phyloP scores from a whole-genome alignment of 75 land plant genomes.

The Selaginella tamariscina region DNA sequence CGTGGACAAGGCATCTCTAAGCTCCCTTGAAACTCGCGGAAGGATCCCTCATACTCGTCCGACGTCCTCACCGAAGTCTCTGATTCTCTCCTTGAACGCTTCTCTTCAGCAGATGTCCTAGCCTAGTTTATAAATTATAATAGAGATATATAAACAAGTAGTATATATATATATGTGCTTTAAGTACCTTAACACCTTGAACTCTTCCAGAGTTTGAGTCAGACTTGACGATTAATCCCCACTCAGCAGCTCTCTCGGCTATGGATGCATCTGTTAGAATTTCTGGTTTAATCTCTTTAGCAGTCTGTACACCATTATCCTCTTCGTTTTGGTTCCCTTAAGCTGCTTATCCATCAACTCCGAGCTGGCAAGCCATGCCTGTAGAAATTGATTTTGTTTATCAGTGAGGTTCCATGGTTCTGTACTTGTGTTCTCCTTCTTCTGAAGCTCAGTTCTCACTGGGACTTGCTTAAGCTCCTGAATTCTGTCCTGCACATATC shows the following conservation, averaged over 20 bases:
- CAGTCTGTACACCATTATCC: neutral
- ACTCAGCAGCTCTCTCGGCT: constrained; percentile 56
- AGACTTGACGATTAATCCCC: constrained; percentile 47
- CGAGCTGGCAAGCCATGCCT: neutral
- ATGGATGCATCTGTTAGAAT: constrained; percentile 29
- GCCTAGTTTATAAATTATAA: too few relatives aligned
- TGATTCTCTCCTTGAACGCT: neutral
- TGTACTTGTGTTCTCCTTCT: neutral
- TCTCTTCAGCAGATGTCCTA: neutral
- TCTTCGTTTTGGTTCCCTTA: neutral
- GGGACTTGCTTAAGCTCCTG: neutral
- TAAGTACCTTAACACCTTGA: constrained; percentile 17
- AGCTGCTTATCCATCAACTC: neutral
- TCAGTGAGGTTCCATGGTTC: neutral
- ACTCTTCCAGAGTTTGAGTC: constrained; percentile 23
- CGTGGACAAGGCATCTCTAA: constrained; percentile 63
- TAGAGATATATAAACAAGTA: too few relatives aligned
- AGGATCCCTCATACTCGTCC: constrained; percentile 8
- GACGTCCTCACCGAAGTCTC: neutral
- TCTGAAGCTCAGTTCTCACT: neutral
- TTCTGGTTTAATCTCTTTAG: neutral
- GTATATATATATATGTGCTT: too few relatives aligned
- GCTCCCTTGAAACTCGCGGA: constrained; percentile 60
- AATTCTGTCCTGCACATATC: neutral
- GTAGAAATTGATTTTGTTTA: neutral